Evolutionary conservation across 768 basidiomycete genomes (phyloP).

Genomic region (Bullera alba): DNA sequence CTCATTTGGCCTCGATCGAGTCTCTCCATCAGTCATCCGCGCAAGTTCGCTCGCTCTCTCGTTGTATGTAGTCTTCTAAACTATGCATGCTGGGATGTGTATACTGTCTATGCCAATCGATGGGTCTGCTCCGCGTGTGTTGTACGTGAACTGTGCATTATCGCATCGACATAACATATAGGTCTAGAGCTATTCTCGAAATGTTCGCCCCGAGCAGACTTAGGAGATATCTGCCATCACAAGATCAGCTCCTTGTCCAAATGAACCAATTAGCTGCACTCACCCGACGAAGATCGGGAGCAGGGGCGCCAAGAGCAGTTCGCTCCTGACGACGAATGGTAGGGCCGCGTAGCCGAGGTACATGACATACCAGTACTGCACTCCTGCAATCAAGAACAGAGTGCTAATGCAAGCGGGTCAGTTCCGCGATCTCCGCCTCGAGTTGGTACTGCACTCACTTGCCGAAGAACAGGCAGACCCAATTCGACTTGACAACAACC

Average conservation of each 20-base stretch:
- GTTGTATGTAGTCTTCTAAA: too few relatives aligned
- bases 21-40: too few relatives aligned
- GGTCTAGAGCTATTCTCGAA: conserved; percentile 67
- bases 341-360: conserved; percentile 72
- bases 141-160: too few relatives aligned
- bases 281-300: conserved; percentile 80
- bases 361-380: conserved; percentile 83
- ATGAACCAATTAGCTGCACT: conserved; percentile 64
- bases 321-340: conserved; percentile 87
- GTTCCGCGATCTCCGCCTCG: background rate
- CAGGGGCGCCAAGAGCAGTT: conserved; percentile 82
- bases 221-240: conserved; percentile 19
- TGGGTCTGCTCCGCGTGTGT: too few relatives aligned
- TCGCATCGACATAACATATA: too few relatives aligned
- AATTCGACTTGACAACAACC: conserved; percentile 72
- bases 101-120: too few relatives aligned
- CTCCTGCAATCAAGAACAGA: conserved; percentile 76
- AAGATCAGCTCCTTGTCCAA: background rate
- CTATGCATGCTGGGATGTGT: too few relatives aligned
- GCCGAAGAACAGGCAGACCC: conserved; percentile 89
- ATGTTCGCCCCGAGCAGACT: conserved; percentile 80
- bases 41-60: too few relatives aligned
- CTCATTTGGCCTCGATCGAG: too few relatives aligned
- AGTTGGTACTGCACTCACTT: conserved; percentile 49
- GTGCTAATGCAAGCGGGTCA: conserved; percentile 48